These are phyloP conservation scores for Boletus barrowsii DNA, from an alignment of 768 basidiomycete species.

Conservation along the genomic window DNA sequence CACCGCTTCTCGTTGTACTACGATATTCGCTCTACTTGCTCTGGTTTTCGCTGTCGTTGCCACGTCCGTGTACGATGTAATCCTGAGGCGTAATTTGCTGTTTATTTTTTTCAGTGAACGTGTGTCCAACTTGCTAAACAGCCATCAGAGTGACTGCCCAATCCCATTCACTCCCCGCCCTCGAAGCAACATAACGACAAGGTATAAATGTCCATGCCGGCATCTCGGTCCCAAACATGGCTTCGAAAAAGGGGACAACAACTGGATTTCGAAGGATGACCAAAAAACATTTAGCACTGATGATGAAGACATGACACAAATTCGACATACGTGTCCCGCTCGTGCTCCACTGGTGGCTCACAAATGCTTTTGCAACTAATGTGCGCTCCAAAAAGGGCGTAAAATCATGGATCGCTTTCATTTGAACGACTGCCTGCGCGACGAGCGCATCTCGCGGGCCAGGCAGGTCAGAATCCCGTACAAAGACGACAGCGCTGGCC, in stretches of 20 bases:
- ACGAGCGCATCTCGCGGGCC: constrained; percentile 5
- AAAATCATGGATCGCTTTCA: constrained; percentile 16
- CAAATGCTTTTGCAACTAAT: constrained; percentile 27
- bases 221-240: constrained; percentile 22
- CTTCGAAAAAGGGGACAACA: constrained; percentile 16
- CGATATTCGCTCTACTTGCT: constrained; percentile 3
- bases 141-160: constrained; percentile 30
- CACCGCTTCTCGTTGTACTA: not conserved
- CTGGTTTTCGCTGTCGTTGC: not conserved
- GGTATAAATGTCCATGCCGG: constrained; percentile 30
- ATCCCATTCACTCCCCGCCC: constrained; percentile 23
- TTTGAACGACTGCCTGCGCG: constrained; percentile 5
- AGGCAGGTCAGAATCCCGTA: constrained; percentile 29
- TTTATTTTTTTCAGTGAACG: not conserved
- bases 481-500: constrained; percentile 44
- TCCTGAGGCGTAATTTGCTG: not conserved
- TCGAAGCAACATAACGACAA: constrained; percentile 18
- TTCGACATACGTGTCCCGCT: constrained; percentile 17
- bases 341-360: constrained; percentile 6
- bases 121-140: constrained; percentile 11
- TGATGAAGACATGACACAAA: not conserved
- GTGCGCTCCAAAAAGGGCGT: constrained; percentile 21
- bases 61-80: not conserved
- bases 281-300: not conserved
- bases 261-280: constrained; percentile 4